Conservation (phyloP, 2,329 filamentous ascomycete genomes). For the Fusarium nanum region DNA sequence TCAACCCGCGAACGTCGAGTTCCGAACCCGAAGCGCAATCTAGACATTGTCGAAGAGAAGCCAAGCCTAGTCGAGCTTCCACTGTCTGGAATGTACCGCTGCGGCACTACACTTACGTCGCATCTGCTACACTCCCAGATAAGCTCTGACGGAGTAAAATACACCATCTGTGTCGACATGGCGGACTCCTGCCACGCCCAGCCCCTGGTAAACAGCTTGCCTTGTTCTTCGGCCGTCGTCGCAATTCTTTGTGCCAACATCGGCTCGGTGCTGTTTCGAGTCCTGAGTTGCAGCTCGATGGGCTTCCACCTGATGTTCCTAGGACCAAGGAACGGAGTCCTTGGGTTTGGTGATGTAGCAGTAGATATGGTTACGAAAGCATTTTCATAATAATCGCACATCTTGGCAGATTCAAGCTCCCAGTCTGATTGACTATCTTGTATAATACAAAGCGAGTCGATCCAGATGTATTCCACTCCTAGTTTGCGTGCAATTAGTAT, state of each 20-base stretch:
- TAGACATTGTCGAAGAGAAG: neutral
- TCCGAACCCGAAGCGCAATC: neutral
- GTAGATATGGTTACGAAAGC: neutral
- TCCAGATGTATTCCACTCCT: neutral
- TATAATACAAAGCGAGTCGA: neutral
- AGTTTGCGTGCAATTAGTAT: neutral
- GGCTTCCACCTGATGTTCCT: neutral
- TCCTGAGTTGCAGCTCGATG: neutral
- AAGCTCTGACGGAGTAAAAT: neutral
- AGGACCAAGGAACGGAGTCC: neutral
- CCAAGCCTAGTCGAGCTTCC: neutral
- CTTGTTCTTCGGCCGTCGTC: neutral
- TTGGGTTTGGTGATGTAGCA: neutral
- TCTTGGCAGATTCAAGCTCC: neutral
- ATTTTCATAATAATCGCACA: neutral
- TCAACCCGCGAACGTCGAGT: too few relatives aligned
- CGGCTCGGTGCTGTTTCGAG: neutral
- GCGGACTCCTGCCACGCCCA: constrained; percentile 2
- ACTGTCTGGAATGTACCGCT: neutral
- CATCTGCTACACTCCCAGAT: neutral
- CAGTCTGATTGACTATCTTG: neutral
- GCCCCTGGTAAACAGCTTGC: neutral
- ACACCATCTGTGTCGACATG: neutral
- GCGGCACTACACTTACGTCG: neutral
- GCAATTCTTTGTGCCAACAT: neutral